Percentiles rank a stretch among this genome's conserved stretches.
Conservation (phyloP, 202 grass and related monocot species). For the Alloteropsis angusta region DNA sequence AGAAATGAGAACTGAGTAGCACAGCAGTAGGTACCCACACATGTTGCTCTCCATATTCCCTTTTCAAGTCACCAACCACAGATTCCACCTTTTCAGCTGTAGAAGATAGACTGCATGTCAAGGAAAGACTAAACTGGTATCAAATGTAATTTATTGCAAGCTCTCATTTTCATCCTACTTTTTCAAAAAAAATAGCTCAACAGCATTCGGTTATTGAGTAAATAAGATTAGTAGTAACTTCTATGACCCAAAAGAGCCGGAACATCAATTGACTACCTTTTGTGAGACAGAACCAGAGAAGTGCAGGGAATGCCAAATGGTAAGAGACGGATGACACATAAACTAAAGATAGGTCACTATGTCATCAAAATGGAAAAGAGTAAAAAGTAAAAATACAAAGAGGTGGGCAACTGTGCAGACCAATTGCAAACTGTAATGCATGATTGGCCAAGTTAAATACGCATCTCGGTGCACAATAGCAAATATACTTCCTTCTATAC, state of each 20-base stretch:
- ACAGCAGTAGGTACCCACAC: conserved; percentile 84
- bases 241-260: background rate
- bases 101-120: conserved; percentile 45
- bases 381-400: background rate
- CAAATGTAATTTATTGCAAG: conserved; percentile 15
- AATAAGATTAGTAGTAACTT: background rate
- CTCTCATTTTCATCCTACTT: background rate
- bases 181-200: background rate
- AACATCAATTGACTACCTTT: background rate
- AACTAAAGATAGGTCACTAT: background rate
- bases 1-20: conserved; percentile 26
- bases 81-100: conserved; percentile 78
- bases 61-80: conserved; percentile 49
- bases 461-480: background rate
- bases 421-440: background rate
- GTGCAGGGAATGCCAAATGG: background rate
- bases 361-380: background rate
- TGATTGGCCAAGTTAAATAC: background rate
- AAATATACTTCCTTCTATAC: conserved; percentile 18
- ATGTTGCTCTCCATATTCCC: conserved; percentile 80
- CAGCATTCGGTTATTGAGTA: background rate
- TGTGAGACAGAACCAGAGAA: background rate
- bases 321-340: background rate
- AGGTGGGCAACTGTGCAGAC: background rate
- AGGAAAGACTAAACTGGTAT: conserved; percentile 35